These are phyloP conservation scores for Glycine soja DNA, from an alignment of 306 rosid genomes.

Conservation along the genomic window DNA sequence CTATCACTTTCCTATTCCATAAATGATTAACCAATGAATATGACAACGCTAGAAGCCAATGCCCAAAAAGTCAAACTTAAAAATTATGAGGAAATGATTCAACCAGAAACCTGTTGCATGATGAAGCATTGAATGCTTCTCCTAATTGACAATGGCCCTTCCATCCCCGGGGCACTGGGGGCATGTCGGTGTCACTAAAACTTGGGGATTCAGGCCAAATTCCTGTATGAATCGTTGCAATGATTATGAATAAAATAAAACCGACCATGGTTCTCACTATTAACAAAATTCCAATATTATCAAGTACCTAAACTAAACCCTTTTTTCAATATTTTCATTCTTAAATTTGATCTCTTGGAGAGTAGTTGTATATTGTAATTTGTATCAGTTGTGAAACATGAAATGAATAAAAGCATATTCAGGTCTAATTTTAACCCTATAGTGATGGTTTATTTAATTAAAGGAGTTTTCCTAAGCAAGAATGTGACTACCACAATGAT, in stretches of 20 bases:
- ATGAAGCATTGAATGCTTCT: constrained; percentile 81
- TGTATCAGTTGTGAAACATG: constrained; percentile 7
- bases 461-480: not conserved
- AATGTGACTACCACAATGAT: constrained; percentile 33
- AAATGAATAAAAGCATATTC: constrained; percentile 16
- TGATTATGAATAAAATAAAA: constrained; percentile 27
- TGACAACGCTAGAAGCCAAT: constrained; percentile 20
- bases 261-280: constrained; percentile 7
- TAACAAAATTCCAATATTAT: not conserved
- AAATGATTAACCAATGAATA: constrained; percentile 47
- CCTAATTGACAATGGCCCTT: constrained; percentile 73
- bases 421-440: constrained; percentile 26
- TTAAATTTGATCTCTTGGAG: constrained; percentile 18
- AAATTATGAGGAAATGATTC: constrained; percentile 30
- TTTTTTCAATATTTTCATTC: constrained; percentile 1
- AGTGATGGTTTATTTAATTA: constrained; percentile 11
- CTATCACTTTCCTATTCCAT: constrained; percentile 74
- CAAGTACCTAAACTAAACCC: not conserved
- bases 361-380: not conserved
- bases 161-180: constrained; percentile 72
- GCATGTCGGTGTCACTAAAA: constrained; percentile 72
- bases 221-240: constrained; percentile 55
- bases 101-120: constrained; percentile 75
- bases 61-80: constrained; percentile 25
- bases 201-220: constrained; percentile 93